A percentile compares a stretch with the other conserved stretches of the same genome.
Conservation (phyloP, 805 yeast genomes). For the Isabelozyma pseudorhagii region DNA sequence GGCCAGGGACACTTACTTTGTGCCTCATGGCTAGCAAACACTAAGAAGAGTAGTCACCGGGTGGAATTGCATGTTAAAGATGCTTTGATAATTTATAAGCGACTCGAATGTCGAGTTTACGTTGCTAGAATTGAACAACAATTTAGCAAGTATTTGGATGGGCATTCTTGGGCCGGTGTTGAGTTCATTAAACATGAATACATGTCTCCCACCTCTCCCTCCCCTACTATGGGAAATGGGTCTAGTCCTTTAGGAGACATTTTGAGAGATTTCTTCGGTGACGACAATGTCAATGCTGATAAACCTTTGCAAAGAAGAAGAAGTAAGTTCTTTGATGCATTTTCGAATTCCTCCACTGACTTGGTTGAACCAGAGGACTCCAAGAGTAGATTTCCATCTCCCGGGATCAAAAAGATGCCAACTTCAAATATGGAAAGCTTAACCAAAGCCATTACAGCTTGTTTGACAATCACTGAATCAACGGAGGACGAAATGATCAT, state of each 20-base stretch:
- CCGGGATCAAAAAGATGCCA: neutral
- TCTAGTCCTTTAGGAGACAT: neutral
- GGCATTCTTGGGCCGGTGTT: constrained; percentile 32
- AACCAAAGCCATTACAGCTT: constrained; percentile 40
- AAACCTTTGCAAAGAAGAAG: neutral
- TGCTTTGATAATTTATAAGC: constrained; percentile 32
- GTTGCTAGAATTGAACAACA: constrained; percentile 20
- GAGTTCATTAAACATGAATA: constrained; percentile 4
- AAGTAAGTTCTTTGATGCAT: too few relatives aligned
- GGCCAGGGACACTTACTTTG: constrained; percentile 42
- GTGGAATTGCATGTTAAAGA: constrained; percentile 32
- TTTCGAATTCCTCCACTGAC: neutral
- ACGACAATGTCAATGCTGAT: neutral
- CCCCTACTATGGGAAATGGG: neutral
- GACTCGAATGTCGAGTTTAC: constrained; percentile 21
- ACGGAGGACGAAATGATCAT: constrained; percentile 35
- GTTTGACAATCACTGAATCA: constrained; percentile 49
- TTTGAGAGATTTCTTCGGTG: neutral
- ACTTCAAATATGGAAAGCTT: constrained; percentile 8
- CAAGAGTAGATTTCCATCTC: too few relatives aligned
- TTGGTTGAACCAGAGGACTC: neutral
- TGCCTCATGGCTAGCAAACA: constrained; percentile 33
- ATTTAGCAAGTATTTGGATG: constrained; percentile 23
- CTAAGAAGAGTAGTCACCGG: constrained; percentile 24
- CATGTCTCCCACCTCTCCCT: neutral